Percentiles rank a stretch among this genome's conserved stretches.
Conservation (phyloP, 2,329 filamentous ascomycete species). For the Fusarium caatingaense region DNA sequence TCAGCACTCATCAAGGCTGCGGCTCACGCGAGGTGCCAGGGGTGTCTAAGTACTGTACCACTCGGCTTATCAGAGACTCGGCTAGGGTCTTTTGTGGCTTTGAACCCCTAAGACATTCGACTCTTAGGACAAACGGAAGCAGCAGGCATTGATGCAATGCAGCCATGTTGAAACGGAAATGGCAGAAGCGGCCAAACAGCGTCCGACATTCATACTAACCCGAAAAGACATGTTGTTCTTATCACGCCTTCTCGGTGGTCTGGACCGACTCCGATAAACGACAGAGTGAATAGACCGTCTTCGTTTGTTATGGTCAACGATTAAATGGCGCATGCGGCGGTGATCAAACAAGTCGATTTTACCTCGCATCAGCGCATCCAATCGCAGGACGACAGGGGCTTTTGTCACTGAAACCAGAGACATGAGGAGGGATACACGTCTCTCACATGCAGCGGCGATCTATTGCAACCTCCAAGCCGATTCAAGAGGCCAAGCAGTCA, state of each 20-base stretch:
- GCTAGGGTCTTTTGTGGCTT: slow-evolving; percentile 31
- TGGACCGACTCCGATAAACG: slow-evolving; percentile 8
- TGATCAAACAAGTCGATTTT: slow-evolving; percentile 25
- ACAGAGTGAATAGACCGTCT: slow-evolving; percentile 7
- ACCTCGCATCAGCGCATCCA: slow-evolving; percentile 23
- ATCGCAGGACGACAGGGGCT: slow-evolving; percentile 15
- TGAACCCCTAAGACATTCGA: slow-evolving; percentile 23
- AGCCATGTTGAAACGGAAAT: background rate
- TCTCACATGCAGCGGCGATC: slow-evolving; percentile 34
- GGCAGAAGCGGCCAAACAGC: background rate
- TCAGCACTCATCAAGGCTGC: slow-evolving; percentile 1
- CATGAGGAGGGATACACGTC: slow-evolving; percentile 3
- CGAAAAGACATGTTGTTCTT: background rate
- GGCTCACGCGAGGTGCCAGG: slow-evolving; percentile 22
- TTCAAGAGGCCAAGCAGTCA: background rate
- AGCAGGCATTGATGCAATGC: slow-evolving; percentile 12
- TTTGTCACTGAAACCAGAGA: slow-evolving; percentile 23
- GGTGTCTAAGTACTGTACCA: background rate
- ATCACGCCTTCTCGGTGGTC: background rate
- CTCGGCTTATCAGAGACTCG: slow-evolving; percentile 32
- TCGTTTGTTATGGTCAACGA: slow-evolving; percentile 5
- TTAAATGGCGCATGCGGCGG: slow-evolving; percentile 37
- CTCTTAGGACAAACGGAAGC: slow-evolving; percentile 25
- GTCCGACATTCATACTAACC: background rate
- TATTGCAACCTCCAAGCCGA: background rate